Base-by-base conservation (phyloP, 192 early-diverging fungal species). In the Diversispora epigaea region DNA sequence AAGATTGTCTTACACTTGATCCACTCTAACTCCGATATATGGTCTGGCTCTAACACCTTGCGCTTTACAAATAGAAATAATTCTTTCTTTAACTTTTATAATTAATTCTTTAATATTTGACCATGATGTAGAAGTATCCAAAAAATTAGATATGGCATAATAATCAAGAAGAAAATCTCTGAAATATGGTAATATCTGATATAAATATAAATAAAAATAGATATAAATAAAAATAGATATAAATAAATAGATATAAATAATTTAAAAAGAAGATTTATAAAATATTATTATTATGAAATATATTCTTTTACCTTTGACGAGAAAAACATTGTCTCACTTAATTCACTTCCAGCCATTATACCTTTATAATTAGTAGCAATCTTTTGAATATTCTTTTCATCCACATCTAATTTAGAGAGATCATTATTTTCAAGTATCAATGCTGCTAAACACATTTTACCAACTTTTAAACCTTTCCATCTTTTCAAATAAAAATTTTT, bases 151-250 rank as follows among this genome's bases (percentile, higher is more conserved):
- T 14, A 69, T 54, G 17, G 50, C 68, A 54, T 69, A 69, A 69
- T 69, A 50, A 25, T 69, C 47, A 15, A 69, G n/a, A 69, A 69
- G 47, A 69, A 69, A 69, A 54, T 69, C 68, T 17, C 68, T 19
- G 25, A 69, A 21, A 41, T 69, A 69, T 39, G 68, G 68, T 50
- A 69, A 69, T 11, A 11, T 49, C 68, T 69, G 52, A 25, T 5
- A 68, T 25, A 68, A 17, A 47, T 6, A 9, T 11, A 47, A 25
- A 1, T 21, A 60, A 41, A 62, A 62, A 62, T 62, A 17, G 39
- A 25, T 41, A 41, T 62, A 39, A 62, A 11, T 17, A 32, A 32
- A 32, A 32, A 32, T 32, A 32, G 25, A 14, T 62, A 40, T 6
- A 62, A 62, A 62, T 8, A 32, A 14, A 62, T 15, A 62, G 4